These are phyloP conservation scores for Lactifluus echinatus DNA, from an alignment of 768 basidiomycete species.

Conservation along the genomic window DNA sequence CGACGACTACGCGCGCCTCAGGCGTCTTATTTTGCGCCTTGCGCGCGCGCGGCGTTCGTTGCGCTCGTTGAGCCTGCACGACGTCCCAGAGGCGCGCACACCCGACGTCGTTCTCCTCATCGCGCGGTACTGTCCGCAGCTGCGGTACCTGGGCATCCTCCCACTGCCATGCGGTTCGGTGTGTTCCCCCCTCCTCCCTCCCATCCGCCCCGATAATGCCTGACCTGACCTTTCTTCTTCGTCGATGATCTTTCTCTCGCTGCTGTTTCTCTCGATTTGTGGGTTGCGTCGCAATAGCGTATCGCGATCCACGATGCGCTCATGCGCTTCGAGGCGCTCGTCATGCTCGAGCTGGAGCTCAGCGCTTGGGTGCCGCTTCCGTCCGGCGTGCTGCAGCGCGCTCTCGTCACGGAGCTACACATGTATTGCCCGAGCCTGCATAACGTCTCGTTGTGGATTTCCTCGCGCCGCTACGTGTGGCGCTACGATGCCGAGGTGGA, in stretches of 20 bases:
- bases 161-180: conserved; percentile 30
- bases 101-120: conserved; percentile 28
- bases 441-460: conserved; percentile 30
- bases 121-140: conserved; percentile 27
- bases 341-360: conserved; percentile 32
- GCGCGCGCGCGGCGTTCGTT: conserved; percentile 24
- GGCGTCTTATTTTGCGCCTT: conserved; percentile 10
- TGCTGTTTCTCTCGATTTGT: no score
- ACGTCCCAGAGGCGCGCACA: conserved; percentile 29
- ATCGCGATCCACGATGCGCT: conserved; percentile 29
- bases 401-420: conserved; percentile 33
- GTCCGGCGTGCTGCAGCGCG: conserved; percentile 28
- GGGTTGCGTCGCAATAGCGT: conserved; percentile 22
- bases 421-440: conserved; percentile 32
- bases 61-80: conserved; percentile 31
- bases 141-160: conserved; percentile 35
- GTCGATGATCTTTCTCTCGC: no score
- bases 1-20: conserved; percentile 26
- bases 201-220: no score
- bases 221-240: no score
- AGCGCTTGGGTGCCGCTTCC: conserved; percentile 30
- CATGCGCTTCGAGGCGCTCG: conserved; percentile 29
- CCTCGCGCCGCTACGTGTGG: conserved; percentile 23
- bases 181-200: conserved; percentile 19
- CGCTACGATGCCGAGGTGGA: conserved; percentile 18